Base-by-base conservation (phyloP, 1,284 basidiomycete genomes). In the Cronartium quercuum region DNA sequence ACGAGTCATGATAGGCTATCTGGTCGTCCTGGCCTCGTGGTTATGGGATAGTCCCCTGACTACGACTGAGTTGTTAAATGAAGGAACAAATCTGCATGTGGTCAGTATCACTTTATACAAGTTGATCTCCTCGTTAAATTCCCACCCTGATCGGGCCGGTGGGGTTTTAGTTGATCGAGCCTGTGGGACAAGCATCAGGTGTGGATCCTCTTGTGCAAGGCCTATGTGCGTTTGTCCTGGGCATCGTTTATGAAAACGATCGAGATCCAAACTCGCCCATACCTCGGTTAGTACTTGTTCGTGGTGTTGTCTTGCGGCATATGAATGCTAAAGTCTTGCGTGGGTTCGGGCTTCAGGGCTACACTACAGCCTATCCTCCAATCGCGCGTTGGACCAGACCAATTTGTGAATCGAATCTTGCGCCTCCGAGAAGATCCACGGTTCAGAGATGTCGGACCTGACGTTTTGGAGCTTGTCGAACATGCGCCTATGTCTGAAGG, bases 171-270 rank as follows among this genome's bases (percentile, higher is more conserved):
- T 86, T 95, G 21, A 92, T 96, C 24, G 94, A 96, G 81, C 93
- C 93, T 1, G 91, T 96, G 77, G 94, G 94, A 68, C 93, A 95
- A 83, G 88, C 88, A 0, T 88, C 89, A 4, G 93, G 94, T 63
- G 86, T 88, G 3, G 94, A 98, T 80, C 87, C 89, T 3, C 84
- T 97, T 29, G 88, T 98, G 2, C 94, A 95, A 76, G 93, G 92
- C 0, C 85, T 98, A 5, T 93, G 92, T 71, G 89, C 92, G 0
- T 95, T 97, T 85, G 84, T 98, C 4, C 87, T 98, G 6, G 95
- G 94, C 21, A 86, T 92, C 44, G 92, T 92, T 82, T 98, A 98
- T 82, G 93, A 96, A 82, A 96, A 90, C 84, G 92, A 96, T 81
- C 88, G 91, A 58, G 91, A 95, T 79, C 91, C 92, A 0, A 92